phyloP scores from a whole-genome alignment of 140 eudicot genomes.

The Anethum foeniculum region DNA sequence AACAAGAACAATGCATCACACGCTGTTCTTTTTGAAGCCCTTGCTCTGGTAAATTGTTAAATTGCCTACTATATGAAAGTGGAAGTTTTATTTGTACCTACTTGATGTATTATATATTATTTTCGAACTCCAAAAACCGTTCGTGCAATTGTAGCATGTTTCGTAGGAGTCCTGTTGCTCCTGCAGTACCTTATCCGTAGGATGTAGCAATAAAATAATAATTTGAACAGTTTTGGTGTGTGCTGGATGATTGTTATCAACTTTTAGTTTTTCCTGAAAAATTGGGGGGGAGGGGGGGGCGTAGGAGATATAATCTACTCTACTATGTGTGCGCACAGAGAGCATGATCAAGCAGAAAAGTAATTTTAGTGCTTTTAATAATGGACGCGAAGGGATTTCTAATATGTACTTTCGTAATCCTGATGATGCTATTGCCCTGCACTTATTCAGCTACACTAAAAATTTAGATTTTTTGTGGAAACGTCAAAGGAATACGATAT shows the following conservation, averaged over 20 bases:
- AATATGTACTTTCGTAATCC: background rate
- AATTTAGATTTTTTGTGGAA: background rate
- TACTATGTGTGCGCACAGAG: background rate
- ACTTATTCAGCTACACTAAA: background rate
- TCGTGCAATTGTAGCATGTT: background rate
- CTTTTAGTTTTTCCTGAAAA: background rate
- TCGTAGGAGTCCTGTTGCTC: background rate
- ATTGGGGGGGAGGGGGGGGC: background rate
- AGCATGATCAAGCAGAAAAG: background rate
- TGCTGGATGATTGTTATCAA: background rate
- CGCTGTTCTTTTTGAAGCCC: constrained; percentile 97
- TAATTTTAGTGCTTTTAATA: background rate
- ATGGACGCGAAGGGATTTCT: background rate
- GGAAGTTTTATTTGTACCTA: background rate
- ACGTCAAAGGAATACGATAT: background rate
- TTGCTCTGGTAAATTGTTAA: constrained; percentile 75
- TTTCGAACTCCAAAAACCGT: background rate
- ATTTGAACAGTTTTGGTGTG: background rate
- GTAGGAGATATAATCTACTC: background rate
- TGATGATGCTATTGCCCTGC: background rate
- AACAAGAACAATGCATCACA: constrained; percentile 98
- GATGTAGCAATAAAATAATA: background rate
- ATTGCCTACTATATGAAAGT: background rate
- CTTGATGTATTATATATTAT: background rate
- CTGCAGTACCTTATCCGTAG: background rate